Evolutionary conservation across 2,329 filamentous ascomycete species (phyloP).

Genomic region (Phoma herbarum): DNA sequence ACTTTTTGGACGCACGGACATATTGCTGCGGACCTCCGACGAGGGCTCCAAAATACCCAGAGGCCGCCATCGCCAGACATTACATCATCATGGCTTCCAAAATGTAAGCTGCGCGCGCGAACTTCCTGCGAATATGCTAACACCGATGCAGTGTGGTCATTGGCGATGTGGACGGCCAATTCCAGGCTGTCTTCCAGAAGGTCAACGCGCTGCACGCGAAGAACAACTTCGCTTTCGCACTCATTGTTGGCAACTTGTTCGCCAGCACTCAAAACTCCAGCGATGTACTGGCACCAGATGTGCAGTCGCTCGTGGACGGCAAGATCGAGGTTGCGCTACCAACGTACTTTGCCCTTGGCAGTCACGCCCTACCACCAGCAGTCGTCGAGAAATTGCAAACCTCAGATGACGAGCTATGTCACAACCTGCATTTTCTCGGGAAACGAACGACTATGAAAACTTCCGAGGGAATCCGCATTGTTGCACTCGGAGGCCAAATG

Average conservation of each 20-base stretch:
- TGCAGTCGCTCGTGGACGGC: conserved; percentile 75
- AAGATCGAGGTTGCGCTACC: conserved; percentile 77
- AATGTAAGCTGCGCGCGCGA: conserved; percentile 53
- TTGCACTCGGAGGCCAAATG: conserved; percentile 80
- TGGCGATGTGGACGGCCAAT: conserved; percentile 81
- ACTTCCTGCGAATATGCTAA: conserved; percentile 18
- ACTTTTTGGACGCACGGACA: conserved; percentile 12
- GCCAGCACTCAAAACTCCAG: conserved; percentile 56
- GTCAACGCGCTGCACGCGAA: conserved; percentile 82
- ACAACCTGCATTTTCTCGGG: conserved; percentile 87
- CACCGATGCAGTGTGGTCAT: conserved; percentile 72
- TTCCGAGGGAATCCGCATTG: conserved; percentile 85
- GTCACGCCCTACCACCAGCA: conserved; percentile 71
- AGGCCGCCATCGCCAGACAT: conserved; percentile 2
- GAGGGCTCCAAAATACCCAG: conserved; percentile 13
- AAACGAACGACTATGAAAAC: conserved; percentile 90
- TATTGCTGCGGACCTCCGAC: conserved; percentile 14
- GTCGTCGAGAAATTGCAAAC: conserved; percentile 78
- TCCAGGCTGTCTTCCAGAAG: conserved; percentile 80
- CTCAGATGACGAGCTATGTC: conserved; percentile 75
- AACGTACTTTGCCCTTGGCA: conserved; percentile 90
- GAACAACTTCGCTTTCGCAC: conserved; percentile 85
- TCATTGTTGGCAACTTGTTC: conserved; percentile 87
- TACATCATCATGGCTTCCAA: conserved; percentile 62
- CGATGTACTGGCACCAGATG: conserved; percentile 64